Percentiles rank a stretch among this genome's conserved stretches.
Evolutionary conservation across 257 asterid genomes (phyloP).

Genomic region (Gardenia jasminoides): DNA sequence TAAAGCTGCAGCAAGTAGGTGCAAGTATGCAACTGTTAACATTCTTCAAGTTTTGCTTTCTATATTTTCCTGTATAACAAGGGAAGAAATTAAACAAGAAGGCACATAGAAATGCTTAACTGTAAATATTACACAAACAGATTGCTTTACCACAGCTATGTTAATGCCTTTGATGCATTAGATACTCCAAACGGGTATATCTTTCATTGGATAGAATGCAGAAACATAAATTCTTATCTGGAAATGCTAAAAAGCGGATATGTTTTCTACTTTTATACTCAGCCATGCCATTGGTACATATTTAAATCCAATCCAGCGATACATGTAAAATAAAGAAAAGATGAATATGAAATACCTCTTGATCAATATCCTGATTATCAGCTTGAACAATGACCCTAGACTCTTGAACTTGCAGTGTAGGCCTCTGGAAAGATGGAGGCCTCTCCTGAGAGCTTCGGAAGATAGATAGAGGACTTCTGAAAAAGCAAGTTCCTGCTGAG

Average conservation of each 20-base stretch:
- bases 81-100: not conserved
- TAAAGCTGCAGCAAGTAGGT: not conserved
- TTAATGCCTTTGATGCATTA: not conserved
- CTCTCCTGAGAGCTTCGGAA: slow-evolving; percentile 20
- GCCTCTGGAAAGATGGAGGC: slow-evolving; percentile 17
- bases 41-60: not conserved
- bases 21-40: not conserved
- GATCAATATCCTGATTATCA: slow-evolving; percentile 35
- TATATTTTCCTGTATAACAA: not conserved
- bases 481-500: slow-evolving; percentile 18
- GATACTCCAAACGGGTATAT: not conserved
- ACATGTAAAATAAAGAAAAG: too few species aligned
- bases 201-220: not conserved
- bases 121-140: not conserved
- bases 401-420: slow-evolving; percentile 10
- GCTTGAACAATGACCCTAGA: slow-evolving; percentile 24
- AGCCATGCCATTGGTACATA: not conserved
- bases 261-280: too few species aligned
- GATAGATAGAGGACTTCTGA: slow-evolving; percentile 14
- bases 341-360: slow-evolving; percentile 31
- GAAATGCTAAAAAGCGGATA: not conserved
- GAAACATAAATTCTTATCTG: not conserved
- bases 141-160: not conserved
- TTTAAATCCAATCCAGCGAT: too few species aligned
- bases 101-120: not conserved